Evolutionary conservation across 1,284 basidiomycete species (phyloP), one percentile per base, ranked within the genome.

Genomic region (Xanthoconium separans): DNA sequence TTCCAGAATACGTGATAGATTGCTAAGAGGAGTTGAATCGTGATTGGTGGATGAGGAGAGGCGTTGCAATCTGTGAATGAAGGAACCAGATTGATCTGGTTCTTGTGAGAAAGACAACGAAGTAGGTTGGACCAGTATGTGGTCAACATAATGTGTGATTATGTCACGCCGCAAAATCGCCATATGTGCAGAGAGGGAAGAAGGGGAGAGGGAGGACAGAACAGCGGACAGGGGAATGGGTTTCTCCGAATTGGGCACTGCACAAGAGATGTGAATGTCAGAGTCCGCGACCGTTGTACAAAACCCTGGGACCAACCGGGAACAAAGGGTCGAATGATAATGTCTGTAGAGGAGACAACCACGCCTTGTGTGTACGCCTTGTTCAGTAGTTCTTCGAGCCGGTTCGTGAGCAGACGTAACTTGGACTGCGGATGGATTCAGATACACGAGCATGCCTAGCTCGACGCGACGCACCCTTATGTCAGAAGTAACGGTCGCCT

Each of bases 341-440:
- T 61, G 54, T 78, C 75, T 10, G 74, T 75, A 2, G 79, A 66
- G 8, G 79, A 76, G 29, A 87, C 63, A 2, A 75, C 62, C 22
- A 92, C 69, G 60, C 83, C 77, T 57, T 82, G 77, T 15, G 77
- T 69, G 61, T 82, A 91, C 2, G 85, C 86, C 50, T 89, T 83
- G 57, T 77, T 80, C 18, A 92, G 74, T 60, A 89, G 84, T 55
- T 91, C 89, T 62, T 89, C 84, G 6, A 81, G 70, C 31, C 80
- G 78, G 53, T 86, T 82, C 58, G 76, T 77, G 10, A 80, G 70
- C 2, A 80, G 77, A 52, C 77, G 76, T 56, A 82, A 77, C 60
- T 75, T 80, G 47, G 74, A 75, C 87, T 90, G 60, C 1, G 42
- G 15, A 10, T 40, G 42, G 45, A 50, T 51, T 54, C 53, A 59